Evolutionary conservation across 345 rosid genomes (phyloP).

Genomic region (Lagerstroemia speciosa): DNA sequence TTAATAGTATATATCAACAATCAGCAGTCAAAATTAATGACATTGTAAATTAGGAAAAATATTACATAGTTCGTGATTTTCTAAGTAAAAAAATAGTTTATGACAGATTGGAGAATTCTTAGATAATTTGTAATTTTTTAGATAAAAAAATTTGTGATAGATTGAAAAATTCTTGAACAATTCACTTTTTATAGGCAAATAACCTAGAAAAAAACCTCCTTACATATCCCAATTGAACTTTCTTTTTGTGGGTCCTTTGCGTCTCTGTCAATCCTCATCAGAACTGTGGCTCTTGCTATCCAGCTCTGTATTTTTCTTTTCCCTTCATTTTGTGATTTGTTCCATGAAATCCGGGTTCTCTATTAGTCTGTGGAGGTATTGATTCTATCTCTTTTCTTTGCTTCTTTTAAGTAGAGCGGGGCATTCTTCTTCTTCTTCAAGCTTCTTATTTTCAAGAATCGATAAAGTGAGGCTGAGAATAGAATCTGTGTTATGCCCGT

Average conservation of each 20-base stretch:
- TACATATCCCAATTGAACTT: too few species aligned
- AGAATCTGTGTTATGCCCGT: background rate
- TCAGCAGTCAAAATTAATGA: too few species aligned
- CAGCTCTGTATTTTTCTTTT: background rate
- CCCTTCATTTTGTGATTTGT: background rate
- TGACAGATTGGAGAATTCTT: too few species aligned
- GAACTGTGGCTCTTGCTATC: background rate
- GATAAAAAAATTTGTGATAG: too few species aligned
- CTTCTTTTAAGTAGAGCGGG: background rate
- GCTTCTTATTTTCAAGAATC: background rate
- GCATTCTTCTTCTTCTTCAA: background rate
- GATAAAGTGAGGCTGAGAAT: background rate
- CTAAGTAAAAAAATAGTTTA: too few species aligned
- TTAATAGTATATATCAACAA: too few species aligned
- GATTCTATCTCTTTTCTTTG: background rate
- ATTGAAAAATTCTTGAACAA: too few species aligned
- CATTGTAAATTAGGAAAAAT: too few species aligned
- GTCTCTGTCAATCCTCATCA: background rate
- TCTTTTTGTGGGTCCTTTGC: background rate
- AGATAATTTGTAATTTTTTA: too few species aligned
- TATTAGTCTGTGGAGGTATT: background rate
- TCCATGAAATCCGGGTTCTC: background rate
- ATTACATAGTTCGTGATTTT: too few species aligned
- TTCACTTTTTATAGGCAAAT: too few species aligned
- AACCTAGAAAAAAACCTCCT: too few species aligned